These are phyloP conservation scores for Anacardium occidentale DNA, from an alignment of 345 rosid genomes.

Conservation along the genomic window DNA sequence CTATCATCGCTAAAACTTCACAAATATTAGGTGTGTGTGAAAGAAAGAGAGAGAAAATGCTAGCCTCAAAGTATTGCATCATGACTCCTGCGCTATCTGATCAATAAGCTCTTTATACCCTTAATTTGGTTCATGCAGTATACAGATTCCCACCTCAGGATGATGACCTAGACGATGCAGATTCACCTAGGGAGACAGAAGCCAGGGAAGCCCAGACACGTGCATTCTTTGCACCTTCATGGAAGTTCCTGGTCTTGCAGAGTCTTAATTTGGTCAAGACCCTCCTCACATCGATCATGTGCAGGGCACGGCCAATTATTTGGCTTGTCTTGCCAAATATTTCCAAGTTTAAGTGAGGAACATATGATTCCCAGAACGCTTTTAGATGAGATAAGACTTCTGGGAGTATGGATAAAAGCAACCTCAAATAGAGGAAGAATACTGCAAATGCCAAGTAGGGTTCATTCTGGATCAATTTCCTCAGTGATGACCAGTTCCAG, in stretches of 20 bases:
- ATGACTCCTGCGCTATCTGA: constrained; percentile 17
- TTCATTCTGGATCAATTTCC: constrained; percentile 48
- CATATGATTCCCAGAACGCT: constrained; percentile 54
- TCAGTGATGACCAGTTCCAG: constrained; percentile 31
- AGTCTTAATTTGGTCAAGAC: constrained; percentile 69
- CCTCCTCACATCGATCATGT: constrained; percentile 82
- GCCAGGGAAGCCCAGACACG: constrained; percentile 90
- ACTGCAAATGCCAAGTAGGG: constrained; percentile 55
- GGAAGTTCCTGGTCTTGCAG: constrained; percentile 75
- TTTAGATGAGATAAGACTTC: constrained; percentile 45
- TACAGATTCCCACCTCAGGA: constrained; percentile 20
- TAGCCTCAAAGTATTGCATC: constrained; percentile 14
- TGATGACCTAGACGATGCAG: constrained; percentile 59
- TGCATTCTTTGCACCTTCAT: constrained; percentile 68
- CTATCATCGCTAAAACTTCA: constrained; percentile 25
- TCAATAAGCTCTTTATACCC: constrained; percentile 26
- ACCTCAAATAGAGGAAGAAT: constrained; percentile 52
- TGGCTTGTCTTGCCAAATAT: constrained; percentile 88
- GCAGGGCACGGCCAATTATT: constrained; percentile 54
- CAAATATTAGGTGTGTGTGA: background rate
- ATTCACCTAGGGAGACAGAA: constrained; percentile 77
- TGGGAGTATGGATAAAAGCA: constrained; percentile 46
- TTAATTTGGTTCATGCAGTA: constrained; percentile 8
- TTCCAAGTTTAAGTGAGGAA: constrained; percentile 72
- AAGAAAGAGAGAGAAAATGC: constrained; percentile 15